Percentiles rank a stretch among this genome's conserved stretches.
These are phyloP conservation scores for Lagenidium sp. DNA, from an alignment of 352 stramenopile species.

Conservation along the genomic window DNA sequence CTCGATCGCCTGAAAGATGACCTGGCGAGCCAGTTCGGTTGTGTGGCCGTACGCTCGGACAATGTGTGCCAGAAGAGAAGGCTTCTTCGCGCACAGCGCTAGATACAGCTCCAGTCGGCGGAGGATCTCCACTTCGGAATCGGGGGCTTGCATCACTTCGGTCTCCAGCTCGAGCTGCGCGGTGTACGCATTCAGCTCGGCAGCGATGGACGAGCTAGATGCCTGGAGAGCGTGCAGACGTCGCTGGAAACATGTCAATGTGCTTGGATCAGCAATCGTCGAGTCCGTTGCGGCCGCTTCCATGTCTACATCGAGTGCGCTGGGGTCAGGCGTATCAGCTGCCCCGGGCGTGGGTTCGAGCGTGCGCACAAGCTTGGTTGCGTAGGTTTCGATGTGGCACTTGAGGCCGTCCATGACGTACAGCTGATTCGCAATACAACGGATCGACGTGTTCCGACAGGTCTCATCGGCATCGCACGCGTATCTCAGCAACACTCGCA, in stretches of 20 bases:
- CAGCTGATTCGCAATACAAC: constrained; percentile 73
- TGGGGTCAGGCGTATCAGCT: constrained; percentile 1
- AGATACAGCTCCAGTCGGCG: constrained; percentile 64
- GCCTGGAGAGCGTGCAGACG: not conserved
- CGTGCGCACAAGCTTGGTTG: constrained; percentile 45
- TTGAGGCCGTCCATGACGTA: constrained; percentile 50
- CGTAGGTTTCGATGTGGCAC: constrained; percentile 47
- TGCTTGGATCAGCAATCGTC: not conserved
- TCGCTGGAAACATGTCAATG: too few species aligned
- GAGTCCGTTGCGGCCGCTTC: constrained; percentile 1
- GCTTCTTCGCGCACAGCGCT: constrained; percentile 71
- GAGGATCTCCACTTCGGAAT: constrained; percentile 47
- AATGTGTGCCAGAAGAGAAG: constrained; percentile 42
- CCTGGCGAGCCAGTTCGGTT: constrained; percentile 51
- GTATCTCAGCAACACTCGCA: constrained; percentile 60
- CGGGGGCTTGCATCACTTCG: constrained; percentile 12
- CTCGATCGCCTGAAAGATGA: constrained; percentile 68
- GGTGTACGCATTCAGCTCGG: constrained; percentile 34
- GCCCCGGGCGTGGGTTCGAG: constrained; percentile 15
- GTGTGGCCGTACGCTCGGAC: constrained; percentile 51
- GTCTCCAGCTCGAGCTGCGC: constrained; percentile 11
- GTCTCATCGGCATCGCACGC: constrained; percentile 57
- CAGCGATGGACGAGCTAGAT: constrained; percentile 3
- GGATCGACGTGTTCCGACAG: constrained; percentile 60
- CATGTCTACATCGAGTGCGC: constrained; percentile 16